A percentile compares a stretch with the other conserved stretches of the same genome.
Conservation (phyloP, 2,329 filamentous ascomycete genomes). For the Mycosphaerella sp. region DNA sequence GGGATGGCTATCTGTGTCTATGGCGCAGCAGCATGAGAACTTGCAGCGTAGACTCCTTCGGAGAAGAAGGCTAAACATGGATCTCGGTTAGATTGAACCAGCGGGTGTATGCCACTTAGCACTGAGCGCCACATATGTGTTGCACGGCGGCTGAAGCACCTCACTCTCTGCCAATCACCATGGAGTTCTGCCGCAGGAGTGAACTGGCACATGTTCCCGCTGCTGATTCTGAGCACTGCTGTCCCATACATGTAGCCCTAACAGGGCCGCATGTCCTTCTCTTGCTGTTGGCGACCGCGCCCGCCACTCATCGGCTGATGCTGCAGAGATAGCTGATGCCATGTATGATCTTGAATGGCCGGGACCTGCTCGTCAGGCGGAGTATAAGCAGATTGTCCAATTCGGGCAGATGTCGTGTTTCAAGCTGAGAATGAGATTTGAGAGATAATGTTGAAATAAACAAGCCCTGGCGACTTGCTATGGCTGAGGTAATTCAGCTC, state of each 20-base stretch:
- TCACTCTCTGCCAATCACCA: background rate
- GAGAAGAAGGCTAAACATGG: background rate
- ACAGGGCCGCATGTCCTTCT: background rate
- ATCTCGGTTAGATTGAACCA: background rate
- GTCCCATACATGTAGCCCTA: background rate
- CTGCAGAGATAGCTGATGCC: background rate
- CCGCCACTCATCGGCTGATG: background rate
- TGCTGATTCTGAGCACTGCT: background rate
- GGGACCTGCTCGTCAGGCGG: background rate
- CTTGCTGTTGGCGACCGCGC: background rate
- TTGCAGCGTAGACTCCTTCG: background rate
- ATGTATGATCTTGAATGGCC: background rate
- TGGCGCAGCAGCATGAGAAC: slow-evolving; percentile 12
- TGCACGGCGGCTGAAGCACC: slow-evolving; percentile 1
- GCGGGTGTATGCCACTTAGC: slow-evolving; percentile 7
- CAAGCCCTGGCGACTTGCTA: too few relatives aligned
- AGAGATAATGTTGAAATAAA: too few relatives aligned
- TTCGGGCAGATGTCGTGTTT: background rate
- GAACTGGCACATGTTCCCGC: background rate
- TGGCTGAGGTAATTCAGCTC: too few relatives aligned
- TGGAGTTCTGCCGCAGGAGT: background rate
- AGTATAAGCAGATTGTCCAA: background rate
- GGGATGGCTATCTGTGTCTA: slow-evolving; percentile 9
- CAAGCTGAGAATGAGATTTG: background rate
- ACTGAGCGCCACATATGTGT: slow-evolving; percentile 5